phyloP scores from a whole-genome alignment of 441 rosid genomes.

The Sinapis alba region DNA sequence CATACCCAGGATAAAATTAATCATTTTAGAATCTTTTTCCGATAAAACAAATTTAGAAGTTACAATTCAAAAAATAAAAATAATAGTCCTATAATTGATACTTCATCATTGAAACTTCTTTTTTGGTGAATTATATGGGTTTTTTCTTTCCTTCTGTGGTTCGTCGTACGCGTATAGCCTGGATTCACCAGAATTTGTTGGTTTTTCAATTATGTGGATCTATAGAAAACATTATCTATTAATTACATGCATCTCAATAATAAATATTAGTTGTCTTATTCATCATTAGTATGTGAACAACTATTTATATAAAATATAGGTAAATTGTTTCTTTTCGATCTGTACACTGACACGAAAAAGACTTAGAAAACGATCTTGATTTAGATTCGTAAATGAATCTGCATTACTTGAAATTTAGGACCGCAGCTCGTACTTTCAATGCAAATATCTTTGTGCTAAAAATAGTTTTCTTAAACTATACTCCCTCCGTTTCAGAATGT shows the following conservation, averaged over 20 bases:
- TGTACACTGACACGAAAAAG: not conserved
- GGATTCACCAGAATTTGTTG: slow-evolving; percentile 27
- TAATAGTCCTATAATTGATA: not conserved
- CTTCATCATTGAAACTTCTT: not conserved
- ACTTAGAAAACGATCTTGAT: not conserved
- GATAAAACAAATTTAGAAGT: not conserved
- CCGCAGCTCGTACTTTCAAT: not conserved
- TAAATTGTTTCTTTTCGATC: not conserved
- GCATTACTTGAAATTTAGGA: not conserved
- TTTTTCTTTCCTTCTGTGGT: not conserved
- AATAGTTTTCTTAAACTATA: too few relatives aligned
- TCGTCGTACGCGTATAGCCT: slow-evolving; percentile 6
- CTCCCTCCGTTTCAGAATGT: too few relatives aligned
- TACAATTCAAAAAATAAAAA: not conserved
- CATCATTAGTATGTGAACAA: not conserved
- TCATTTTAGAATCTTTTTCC: not conserved
- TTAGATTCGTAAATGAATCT: not conserved
- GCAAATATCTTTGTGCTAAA: not conserved
- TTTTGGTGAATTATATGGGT: not conserved
- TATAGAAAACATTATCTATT: not conserved
- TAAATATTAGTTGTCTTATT: not conserved
- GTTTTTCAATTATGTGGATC: slow-evolving; percentile 5
- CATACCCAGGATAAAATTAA: not conserved
- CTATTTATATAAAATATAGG: not conserved
- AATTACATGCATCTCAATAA: slow-evolving; percentile 20